Conservation (phyloP, 192 early-diverging fungal genomes). For the Coemansia sp. region DNA sequence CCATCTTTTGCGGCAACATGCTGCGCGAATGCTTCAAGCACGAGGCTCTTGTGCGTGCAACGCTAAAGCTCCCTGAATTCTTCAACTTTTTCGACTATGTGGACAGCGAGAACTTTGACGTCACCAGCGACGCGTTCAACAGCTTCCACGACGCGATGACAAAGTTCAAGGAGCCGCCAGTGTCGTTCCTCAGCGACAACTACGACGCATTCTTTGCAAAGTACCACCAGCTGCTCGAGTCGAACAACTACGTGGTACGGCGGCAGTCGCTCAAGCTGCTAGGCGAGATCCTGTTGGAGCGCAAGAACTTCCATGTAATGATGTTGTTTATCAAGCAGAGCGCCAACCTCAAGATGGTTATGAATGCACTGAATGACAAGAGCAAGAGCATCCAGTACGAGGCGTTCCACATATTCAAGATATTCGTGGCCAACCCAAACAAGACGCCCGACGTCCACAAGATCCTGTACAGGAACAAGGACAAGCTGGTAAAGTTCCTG, state of each 20-base stretch:
- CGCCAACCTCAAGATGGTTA: conserved; percentile 96
- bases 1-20: conserved; percentile 97
- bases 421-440: conserved; percentile 98
- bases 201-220: conserved; percentile 75
- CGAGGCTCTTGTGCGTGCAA: conserved; percentile 82
- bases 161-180: conserved; percentile 89
- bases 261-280: conserved; percentile 98
- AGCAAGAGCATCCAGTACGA: conserved; percentile 99
- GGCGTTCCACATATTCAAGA: conserved; percentile 99
- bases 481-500: conserved; percentile 85
- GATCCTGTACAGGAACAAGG: conserved; percentile 90
- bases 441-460: conserved; percentile 91
- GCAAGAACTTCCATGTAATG: conserved; percentile 95
- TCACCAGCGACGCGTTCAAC: conserved; percentile 96
- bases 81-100: conserved; percentile 96
- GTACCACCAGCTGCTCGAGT: conserved; percentile 82
- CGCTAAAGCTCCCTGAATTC: conserved; percentile 83
- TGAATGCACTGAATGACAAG: conserved; percentile 92
- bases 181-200: conserved; percentile 82
- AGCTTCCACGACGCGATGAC: conserved; percentile 98
- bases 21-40: conserved; percentile 95
- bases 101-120: conserved; percentile 96
- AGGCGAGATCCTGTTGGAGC: conserved; percentile 95
- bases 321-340: conserved; percentile 87
- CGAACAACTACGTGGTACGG: conserved; percentile 96